Percentiles rank a stretch among this genome's conserved stretches.
These are phyloP conservation scores for Staphylotrichum longicolle DNA, from an alignment of 495 filamentous ascomycete genomes.

Conservation along the genomic window DNA sequence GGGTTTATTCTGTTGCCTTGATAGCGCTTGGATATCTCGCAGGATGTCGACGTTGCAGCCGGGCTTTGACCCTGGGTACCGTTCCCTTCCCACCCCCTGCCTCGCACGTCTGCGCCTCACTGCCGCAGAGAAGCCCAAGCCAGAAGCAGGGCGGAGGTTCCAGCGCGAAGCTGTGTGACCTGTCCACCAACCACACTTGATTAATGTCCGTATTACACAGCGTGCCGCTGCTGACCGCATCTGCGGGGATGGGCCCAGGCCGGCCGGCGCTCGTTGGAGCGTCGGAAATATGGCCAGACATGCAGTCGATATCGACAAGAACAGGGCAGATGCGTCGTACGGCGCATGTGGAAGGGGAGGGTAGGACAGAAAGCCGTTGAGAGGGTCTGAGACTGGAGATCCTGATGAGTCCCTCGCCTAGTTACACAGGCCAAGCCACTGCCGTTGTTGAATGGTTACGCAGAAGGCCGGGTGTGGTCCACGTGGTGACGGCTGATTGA, in stretches of 20 bases:
- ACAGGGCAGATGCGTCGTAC: background rate
- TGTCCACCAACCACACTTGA: background rate
- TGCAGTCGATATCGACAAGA: background rate
- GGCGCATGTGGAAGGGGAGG: background rate
- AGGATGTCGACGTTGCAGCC: no score
- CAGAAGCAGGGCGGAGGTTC: conserved; percentile 1
- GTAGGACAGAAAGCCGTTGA: conserved; percentile 7
- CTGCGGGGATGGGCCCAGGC: background rate
- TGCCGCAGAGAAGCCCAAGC: background rate
- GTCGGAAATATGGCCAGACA: conserved; percentile 6
- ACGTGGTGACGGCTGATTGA: conserved; percentile 3
- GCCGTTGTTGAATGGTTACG: conserved; percentile 11
- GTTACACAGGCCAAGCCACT: conserved; percentile 16
- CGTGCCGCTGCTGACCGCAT: conserved; percentile 7
- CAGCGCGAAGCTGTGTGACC: conserved; percentile 6
- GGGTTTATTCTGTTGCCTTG: no score
- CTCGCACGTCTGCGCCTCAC: background rate
- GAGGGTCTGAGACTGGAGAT: conserved; percentile 9
- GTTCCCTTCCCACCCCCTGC: background rate
- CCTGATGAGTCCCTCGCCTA: background rate
- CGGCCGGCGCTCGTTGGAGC: background rate
- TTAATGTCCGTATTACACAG: background rate
- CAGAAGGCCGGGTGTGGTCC: background rate
- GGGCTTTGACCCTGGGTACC: conserved; percentile 3
- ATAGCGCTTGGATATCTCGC: no score